Conservation (phyloP, 2,329 filamentous ascomycete genomes). For the Penicillium sp. region DNA sequence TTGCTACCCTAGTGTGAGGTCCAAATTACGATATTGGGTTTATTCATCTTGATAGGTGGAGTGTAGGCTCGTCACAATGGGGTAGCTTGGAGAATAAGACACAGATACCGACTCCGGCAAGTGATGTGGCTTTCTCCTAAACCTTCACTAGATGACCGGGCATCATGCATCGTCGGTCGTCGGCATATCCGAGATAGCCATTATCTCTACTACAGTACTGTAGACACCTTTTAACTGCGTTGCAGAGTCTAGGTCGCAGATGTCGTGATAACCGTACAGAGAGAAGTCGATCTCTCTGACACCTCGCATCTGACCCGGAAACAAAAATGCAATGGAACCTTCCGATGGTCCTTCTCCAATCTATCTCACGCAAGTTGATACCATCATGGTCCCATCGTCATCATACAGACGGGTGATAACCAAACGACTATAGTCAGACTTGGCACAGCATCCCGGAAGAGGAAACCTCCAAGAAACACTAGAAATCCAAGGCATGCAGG, state of each 20-base stretch:
- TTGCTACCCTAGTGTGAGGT: no score
- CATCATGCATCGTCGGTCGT: not conserved
- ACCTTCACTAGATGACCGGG: not conserved
- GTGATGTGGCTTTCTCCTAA: not conserved
- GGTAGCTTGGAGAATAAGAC: not conserved
- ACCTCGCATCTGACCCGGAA: not conserved
- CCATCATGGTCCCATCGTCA: constrained; percentile 16
- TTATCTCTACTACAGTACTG: no score
- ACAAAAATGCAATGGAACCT: constrained; percentile 1
- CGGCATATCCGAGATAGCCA: not conserved
- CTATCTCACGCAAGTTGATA: constrained; percentile 13
- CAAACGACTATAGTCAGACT: constrained; percentile 1
- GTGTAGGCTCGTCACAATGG: not conserved
- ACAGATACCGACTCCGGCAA: not conserved
- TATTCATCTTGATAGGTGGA: constrained; percentile 12
- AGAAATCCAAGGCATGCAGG: constrained; percentile 7
- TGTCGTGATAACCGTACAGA: not conserved
- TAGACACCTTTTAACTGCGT: not conserved
- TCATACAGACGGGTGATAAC: constrained; percentile 4
- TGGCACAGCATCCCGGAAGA: not conserved
- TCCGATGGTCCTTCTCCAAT: not conserved
- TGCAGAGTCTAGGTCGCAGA: not conserved
- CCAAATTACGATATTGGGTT: not conserved
- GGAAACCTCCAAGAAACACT: not conserved
- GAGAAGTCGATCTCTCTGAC: not conserved